These are phyloP conservation scores for Ploettnerulaceae sp. DNA, from an alignment of 2,329 filamentous ascomycete genomes.

Conservation along the genomic window DNA sequence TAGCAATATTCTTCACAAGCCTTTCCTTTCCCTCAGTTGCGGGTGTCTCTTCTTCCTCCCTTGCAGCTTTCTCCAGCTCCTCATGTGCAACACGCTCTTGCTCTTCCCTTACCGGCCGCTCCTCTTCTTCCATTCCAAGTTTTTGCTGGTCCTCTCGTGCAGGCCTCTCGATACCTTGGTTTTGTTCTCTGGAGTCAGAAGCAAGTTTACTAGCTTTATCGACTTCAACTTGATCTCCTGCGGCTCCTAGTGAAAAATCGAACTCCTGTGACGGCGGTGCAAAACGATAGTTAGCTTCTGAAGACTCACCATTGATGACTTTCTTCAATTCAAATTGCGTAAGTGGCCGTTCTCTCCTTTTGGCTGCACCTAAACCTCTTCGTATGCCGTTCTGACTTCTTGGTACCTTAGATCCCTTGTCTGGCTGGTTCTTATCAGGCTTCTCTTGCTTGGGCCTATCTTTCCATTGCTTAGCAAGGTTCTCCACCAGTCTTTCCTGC, in stretches of 20 bases:
- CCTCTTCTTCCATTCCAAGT: not conserved
- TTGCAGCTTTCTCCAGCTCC: no score
- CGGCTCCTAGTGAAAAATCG: no score
- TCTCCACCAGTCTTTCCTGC: no score
- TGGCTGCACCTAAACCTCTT: no score
- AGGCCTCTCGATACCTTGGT: no score
- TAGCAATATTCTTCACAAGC: slow-evolving; percentile 13
- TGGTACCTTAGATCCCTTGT: slow-evolving; percentile 14
- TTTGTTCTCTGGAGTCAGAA: no score
- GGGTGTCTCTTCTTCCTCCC: no score
- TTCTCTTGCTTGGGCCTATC: slow-evolving; percentile 11
- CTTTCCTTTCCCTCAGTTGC: not conserved
- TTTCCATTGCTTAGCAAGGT: slow-evolving; percentile 17
- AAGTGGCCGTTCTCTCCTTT: slow-evolving; percentile 18
- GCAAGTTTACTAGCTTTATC: no score
- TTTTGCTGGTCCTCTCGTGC: no score
- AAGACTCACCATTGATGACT: slow-evolving; percentile 16
- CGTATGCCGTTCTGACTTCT: slow-evolving; percentile 14
- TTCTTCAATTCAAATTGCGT: slow-evolving; percentile 16
- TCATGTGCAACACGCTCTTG: no score
- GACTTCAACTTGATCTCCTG: no score
- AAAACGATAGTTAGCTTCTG: slow-evolving; percentile 14
- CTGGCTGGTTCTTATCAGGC: slow-evolving; percentile 13
- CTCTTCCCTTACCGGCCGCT: slow-evolving; percentile 3
- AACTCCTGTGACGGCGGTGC: no score